Conservation (phyloP, 495 filamentous ascomycete species). For the Lophiotrema nucula region DNA sequence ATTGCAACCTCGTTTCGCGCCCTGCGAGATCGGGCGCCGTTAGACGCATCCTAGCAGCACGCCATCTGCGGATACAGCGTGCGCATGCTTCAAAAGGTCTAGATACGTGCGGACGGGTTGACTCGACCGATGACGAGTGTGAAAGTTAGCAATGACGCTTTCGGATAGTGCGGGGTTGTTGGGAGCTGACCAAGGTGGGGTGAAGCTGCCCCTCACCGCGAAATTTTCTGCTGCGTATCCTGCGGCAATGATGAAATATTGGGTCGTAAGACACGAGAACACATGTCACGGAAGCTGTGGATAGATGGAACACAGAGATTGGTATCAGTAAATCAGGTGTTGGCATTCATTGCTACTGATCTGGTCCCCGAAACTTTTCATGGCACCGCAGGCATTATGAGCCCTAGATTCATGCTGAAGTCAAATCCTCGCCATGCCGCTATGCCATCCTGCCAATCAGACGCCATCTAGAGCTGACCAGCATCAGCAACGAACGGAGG, state of each 20-base stretch:
- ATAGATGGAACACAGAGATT: background rate
- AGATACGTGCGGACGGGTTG: no score
- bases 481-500: slow-evolving; percentile 39
- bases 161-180: slow-evolving; percentile 27
- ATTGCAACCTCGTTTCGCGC: background rate
- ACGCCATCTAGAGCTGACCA: slow-evolving; percentile 30
- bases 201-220: slow-evolving; percentile 10
- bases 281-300: background rate
- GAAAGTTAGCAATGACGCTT: slow-evolving; percentile 5
- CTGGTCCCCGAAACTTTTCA: slow-evolving; percentile 2
- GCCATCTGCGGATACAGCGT: no score
- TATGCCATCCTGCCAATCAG: background rate
- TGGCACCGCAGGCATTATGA: background rate
- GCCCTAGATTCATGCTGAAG: no score
- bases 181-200: slow-evolving; percentile 13
- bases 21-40: slow-evolving; percentile 1
- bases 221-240: slow-evolving; percentile 7
- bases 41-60: background rate
- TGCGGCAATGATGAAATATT: no score
- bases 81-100: no score
- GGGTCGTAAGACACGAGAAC: no score
- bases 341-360: slow-evolving; percentile 18
- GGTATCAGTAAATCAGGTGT: background rate
- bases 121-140: no score
- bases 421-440: no score